Conservation (phyloP, 139 green algal genomes). For the Auxenochlorella protothecoides region DNA sequence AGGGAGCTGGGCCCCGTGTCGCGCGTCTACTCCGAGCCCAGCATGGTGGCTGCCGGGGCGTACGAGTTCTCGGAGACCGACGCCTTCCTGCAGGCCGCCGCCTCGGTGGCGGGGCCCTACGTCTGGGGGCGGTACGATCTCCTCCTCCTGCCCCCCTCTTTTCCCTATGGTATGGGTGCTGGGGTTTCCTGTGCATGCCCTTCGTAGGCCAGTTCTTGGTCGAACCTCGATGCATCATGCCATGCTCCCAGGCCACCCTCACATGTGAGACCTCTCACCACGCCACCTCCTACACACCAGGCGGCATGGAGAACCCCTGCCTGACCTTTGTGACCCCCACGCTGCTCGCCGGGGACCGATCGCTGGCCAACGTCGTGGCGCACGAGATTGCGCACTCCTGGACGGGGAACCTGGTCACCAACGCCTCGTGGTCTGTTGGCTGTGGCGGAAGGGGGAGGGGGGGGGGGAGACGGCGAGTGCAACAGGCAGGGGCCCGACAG, state of each 20-base stretch:
- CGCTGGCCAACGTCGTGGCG: slow-evolving; percentile 64
- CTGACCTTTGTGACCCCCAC: slow-evolving; percentile 88
- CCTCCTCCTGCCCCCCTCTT: slow-evolving; percentile 81
- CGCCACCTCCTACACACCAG: too few relatives aligned
- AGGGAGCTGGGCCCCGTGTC: slow-evolving; percentile 38
- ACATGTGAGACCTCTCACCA: too few relatives aligned
- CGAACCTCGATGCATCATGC: too few relatives aligned
- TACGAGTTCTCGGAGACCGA: slow-evolving; percentile 84
- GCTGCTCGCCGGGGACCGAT: slow-evolving; percentile 77
- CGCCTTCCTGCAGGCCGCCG: slow-evolving; percentile 61
- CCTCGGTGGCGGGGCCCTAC: slow-evolving; percentile 76
- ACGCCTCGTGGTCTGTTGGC: slow-evolving; percentile 36
- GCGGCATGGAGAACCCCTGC: slow-evolving; percentile 81
- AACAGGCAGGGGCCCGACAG: too few relatives aligned
- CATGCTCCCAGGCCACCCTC: too few relatives aligned
- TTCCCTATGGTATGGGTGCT: slow-evolving; percentile 50
- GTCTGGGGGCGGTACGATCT: slow-evolving; percentile 89
- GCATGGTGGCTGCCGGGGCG: slow-evolving; percentile 64
- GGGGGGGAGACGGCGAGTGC: too few relatives aligned
- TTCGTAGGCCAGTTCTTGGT: too few relatives aligned
- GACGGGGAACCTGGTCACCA: slow-evolving; percentile 89
- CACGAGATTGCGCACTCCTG: slow-evolving; percentile 92
- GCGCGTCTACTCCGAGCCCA: slow-evolving; percentile 65
- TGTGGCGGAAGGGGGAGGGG: too few relatives aligned
- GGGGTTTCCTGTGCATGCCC: too few relatives aligned